Percentiles rank a stretch among this genome's conserved stretches.
phyloP scores from a whole-genome alignment of 495 filamentous ascomycete genomes.

The Trypethelium eluteriae region DNA sequence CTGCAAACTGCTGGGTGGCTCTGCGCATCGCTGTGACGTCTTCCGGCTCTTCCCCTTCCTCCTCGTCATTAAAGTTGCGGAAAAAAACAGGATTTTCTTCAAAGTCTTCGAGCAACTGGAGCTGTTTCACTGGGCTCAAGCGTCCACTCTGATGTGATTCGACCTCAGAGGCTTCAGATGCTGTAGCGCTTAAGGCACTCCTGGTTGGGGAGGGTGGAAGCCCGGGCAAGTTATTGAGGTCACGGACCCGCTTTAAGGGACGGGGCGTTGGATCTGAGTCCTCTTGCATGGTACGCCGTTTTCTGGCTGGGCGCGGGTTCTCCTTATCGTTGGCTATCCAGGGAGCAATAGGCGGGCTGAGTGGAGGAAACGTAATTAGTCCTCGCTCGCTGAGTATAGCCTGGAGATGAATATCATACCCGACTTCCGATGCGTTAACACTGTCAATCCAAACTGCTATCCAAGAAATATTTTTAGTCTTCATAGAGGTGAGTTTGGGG shows the following conservation, averaged over 20 bases:
- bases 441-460: no score
- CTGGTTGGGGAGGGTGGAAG: background rate
- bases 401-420: no score
- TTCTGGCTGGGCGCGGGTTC: constrained; percentile 13
- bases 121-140: constrained; percentile 14
- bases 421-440: no score
- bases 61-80: constrained; percentile 15
- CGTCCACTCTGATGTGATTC: constrained; percentile 18
- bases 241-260: background rate
- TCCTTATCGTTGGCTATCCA: constrained; percentile 14
- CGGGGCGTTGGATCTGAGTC: constrained; percentile 11
- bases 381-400: no score
- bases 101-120: constrained; percentile 17
- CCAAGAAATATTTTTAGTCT: no score
- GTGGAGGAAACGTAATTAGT: no score
- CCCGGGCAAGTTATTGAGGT: background rate
- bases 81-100: constrained; percentile 15
- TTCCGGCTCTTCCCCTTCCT: constrained; percentile 15
- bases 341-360: constrained; percentile 11
- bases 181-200: background rate
- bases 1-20: constrained; percentile 15
- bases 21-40: constrained; percentile 13
- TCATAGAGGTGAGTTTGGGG: no score
- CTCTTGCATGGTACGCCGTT: constrained; percentile 12
- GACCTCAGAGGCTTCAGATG: constrained; percentile 16